A percentile compares a stretch with the other conserved stretches of the same genome.
These are phyloP conservation scores for Salix koriyanagi DNA, from an alignment of 345 rosid species.

Conservation along the genomic window DNA sequence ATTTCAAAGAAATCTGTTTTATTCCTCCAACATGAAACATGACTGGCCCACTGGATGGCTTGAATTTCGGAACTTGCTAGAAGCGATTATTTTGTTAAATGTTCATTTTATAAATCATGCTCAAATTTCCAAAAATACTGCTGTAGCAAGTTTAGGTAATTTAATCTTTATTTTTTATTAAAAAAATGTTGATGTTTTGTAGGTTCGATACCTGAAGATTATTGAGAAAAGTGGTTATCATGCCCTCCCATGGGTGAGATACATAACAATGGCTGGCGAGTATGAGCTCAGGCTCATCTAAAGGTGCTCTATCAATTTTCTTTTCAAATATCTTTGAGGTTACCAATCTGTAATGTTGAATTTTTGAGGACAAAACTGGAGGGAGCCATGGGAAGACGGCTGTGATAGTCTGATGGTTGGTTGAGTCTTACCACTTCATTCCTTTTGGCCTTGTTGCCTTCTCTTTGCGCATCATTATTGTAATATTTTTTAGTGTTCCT, in stretches of 20 bases:
- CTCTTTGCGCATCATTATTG: constrained; percentile 6
- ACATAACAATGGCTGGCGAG: constrained; percentile 98
- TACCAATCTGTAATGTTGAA: neutral
- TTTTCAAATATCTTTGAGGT: neutral
- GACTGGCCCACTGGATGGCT: too few relatives aligned
- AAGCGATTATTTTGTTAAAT: neutral
- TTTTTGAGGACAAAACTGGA: neutral
- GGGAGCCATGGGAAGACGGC: neutral
- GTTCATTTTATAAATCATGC: neutral
- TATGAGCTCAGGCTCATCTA: constrained; percentile 82
- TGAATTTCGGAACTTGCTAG: neutral
- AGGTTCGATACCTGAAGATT: constrained; percentile 96
- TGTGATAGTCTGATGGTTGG: neutral
- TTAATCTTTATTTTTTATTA: neutral
- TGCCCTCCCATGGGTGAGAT: constrained; percentile 99
- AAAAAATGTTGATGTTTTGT: constrained; percentile 13
- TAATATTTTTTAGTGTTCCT: neutral
- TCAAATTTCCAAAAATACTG: neutral
- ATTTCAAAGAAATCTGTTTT: too few relatives aligned
- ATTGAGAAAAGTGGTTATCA: constrained; percentile 97
- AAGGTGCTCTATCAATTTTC: constrained; percentile 1
- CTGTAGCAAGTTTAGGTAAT: neutral
- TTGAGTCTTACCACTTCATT: neutral
- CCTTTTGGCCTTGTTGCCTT: neutral
- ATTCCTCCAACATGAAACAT: too few relatives aligned